These are phyloP conservation scores for Penicillium sp. DNA, from an alignment of 2,329 filamentous ascomycete genomes.

Conservation along the genomic window DNA sequence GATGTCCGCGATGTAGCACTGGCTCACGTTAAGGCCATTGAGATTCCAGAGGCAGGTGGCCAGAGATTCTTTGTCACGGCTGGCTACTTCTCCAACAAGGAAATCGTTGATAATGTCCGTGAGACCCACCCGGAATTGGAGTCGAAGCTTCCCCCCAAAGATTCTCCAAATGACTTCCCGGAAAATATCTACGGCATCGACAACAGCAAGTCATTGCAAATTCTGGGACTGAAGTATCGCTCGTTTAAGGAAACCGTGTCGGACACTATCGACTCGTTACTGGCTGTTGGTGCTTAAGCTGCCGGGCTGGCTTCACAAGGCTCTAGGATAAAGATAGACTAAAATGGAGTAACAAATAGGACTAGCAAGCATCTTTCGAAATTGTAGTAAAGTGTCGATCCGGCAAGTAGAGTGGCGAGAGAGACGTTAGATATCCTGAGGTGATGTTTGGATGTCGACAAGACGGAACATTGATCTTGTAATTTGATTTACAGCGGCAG, in stretches of 20 bases:
- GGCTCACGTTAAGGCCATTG: conserved; percentile 49
- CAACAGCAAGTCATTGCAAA: conserved; percentile 41
- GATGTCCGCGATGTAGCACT: conserved; percentile 50
- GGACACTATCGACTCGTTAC: conserved; percentile 39
- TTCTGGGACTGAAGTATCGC: conserved; percentile 43
- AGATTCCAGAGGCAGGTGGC: conserved; percentile 45
- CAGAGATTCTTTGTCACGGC: conserved; percentile 47
- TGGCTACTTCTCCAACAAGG: conserved; percentile 44
- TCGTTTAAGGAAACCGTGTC: conserved; percentile 38
- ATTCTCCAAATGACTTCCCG: conserved; percentile 31
- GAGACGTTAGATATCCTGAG: too few relatives aligned
- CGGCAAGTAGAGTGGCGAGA: too few relatives aligned
- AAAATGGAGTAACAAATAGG: background rate
- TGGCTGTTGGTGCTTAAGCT: conserved; percentile 32
- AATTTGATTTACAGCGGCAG: too few relatives aligned
- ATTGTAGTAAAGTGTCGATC: too few relatives aligned
- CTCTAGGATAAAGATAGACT: background rate
- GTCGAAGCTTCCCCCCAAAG: conserved; percentile 40
- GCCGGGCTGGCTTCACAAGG: background rate
- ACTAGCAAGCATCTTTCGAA: too few relatives aligned
- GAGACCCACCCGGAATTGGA: conserved; percentile 44
- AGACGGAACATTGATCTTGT: too few relatives aligned
- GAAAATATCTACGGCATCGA: conserved; percentile 34
- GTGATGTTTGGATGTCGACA: too few relatives aligned
- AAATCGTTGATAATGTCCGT: conserved; percentile 42